Percentiles rank a stretch among this genome's conserved stretches.
Evolutionary conservation across 2,329 filamentous ascomycete genomes (phyloP).

Genomic region (Daldinia sp.): DNA sequence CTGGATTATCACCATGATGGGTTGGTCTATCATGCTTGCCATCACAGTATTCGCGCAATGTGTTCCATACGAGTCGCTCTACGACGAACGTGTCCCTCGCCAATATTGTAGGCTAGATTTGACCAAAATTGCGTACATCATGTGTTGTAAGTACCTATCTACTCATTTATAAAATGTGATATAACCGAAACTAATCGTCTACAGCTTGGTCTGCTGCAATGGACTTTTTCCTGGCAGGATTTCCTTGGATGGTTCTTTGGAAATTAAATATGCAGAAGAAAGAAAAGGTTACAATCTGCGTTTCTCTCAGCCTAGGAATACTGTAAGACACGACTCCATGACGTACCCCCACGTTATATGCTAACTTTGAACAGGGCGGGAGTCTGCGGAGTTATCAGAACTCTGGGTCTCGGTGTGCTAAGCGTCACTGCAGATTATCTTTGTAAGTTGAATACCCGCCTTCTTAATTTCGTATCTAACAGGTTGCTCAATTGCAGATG

Average conservation of each 20-base stretch:
- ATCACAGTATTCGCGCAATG: constrained; percentile 38
- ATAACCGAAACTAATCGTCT: constrained; percentile 1
- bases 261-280: constrained; percentile 40
- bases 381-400: constrained; percentile 37
- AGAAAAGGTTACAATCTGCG: constrained; percentile 39
- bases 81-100: constrained; percentile 27
- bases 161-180: background rate
- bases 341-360: background rate
- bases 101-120: constrained; percentile 31
- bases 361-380: constrained; percentile 30
- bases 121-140: constrained; percentile 34
- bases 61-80: constrained; percentile 32
- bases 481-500: constrained; percentile 11
- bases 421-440: constrained; percentile 31
- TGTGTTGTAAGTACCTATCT: constrained; percentile 35
- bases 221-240: constrained; percentile 42
- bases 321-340: constrained; percentile 21
- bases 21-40: constrained; percentile 26
- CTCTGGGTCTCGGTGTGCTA: constrained; percentile 26
- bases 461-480: background rate
- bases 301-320: constrained; percentile 38
- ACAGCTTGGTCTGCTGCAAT: constrained; percentile 40
- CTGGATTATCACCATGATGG: constrained; percentile 40
- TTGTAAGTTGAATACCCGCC: constrained; percentile 22
- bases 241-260: constrained; percentile 37